Conservation (phyloP, 2,329 filamentous ascomycete species). For the Neodidymelliopsis sp. region DNA sequence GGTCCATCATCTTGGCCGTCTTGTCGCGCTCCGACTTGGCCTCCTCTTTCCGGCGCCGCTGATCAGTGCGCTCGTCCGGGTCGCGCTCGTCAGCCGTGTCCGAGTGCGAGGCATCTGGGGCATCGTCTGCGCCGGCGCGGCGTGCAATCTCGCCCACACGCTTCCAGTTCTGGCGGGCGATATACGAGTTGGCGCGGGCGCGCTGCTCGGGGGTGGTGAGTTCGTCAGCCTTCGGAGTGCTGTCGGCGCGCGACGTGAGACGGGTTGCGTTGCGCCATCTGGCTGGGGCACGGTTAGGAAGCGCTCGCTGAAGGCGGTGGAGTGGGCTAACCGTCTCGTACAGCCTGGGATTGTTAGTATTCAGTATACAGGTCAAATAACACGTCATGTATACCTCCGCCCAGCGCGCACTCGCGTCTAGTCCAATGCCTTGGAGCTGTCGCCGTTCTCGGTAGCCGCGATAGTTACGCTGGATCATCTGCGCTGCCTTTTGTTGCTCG, state of each 20-base stretch:
- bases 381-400: constrained; percentile 60
- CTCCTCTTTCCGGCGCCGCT: constrained; percentile 52
- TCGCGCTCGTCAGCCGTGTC: constrained; percentile 49
- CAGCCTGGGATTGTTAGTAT: constrained; percentile 56
- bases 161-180: constrained; percentile 76
- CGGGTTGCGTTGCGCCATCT: constrained; percentile 61
- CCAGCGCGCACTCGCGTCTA: constrained; percentile 77
- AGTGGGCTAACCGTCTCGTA: constrained; percentile 56
- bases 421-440: constrained; percentile 71
- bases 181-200: constrained; percentile 41
- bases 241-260: constrained; percentile 52
- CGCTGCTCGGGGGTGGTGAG: constrained; percentile 35
- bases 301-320: constrained; percentile 17
- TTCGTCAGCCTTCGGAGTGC: constrained; percentile 28
- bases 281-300: constrained; percentile 51
- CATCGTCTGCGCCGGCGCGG: constrained; percentile 74
- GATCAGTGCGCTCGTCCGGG: constrained; percentile 43
- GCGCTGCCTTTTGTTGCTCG: constrained; percentile 42
- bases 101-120: constrained; percentile 57
- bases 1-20: constrained; percentile 79
- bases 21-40: constrained; percentile 66
- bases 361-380: too few species aligned
- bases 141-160: constrained; percentile 74
- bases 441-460: constrained; percentile 77
- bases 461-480: constrained; percentile 67